Evolutionary conservation across 768 basidiomycete species (phyloP), one percentile per base, ranked within the genome.

Genomic region (Mycena pura): DNA sequence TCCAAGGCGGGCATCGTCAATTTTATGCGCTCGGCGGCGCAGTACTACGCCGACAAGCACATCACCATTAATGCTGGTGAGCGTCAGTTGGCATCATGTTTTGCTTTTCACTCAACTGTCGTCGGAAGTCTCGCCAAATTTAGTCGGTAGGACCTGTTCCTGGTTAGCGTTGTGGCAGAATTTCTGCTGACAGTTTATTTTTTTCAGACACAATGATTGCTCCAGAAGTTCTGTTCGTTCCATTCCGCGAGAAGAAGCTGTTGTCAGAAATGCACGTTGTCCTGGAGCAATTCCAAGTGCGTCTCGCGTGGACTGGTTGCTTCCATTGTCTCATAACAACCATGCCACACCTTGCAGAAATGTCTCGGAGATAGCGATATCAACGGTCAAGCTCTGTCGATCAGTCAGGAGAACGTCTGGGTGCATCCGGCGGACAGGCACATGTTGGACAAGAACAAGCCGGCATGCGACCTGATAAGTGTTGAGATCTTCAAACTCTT

Each of bases 1-100:
- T 63, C 67, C 47, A 68, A 68, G 47, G 64, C 64, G 1, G 67
- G 46, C 17, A 55, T 68, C 11, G 39, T 68, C n/a, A 54, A 68
- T 48, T 68, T 66, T 22, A 64, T 63, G 55, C 64, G 64, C 24
- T 63, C 62, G 24, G 53, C 62, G 3, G 67, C 67, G 1, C 40
- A 58, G 25, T 63, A 65, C 38, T 68, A 68, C 31, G 58, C 62
- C 0, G 49, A 19, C 8, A 68, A 66, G 38, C 50, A 63, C 19
- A 66, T 68, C 31, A 66, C 67, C 11, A 50, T 68, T 15, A 68
- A 68, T 40, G 38, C 58, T 14, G 22, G 66, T 68, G 29, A 55
- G 57, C 46, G 11, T 54, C n/a, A 15, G 9, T 48, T 49, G 17
- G 13, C 36, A n/a, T 24, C 44, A 21, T 29, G 47, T 17, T 9